Base-by-base conservation (phyloP, 2,329 filamentous ascomycete genomes). In the Aspergillus ruber region DNA sequence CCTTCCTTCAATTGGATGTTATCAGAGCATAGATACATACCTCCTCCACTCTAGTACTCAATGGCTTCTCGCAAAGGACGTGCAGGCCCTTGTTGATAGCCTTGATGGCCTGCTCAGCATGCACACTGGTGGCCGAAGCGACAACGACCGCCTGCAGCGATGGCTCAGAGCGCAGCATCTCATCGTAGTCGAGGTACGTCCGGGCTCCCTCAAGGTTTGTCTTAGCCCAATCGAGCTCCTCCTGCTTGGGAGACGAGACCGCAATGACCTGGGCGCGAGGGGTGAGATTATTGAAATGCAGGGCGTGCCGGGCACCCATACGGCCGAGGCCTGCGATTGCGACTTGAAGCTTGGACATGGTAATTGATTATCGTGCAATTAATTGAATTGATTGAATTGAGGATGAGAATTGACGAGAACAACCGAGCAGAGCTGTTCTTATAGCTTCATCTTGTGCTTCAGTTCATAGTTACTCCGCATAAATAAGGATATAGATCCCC, bases 81-180 rank as follows among this genome's bases (percentile, higher is more conserved):
- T 81, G 77, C 54, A 75, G 70, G 29, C 74, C 71, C 8, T 67
- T 67, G 32, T 76, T 64, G 47, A 81, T 79, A 7, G 77, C 77
- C 54, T 75, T 73, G 62, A 79, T 77, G 0, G 76, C 71, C 53
- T 81, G 74, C 50, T 79, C 71, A 0, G 77, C 77, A 53, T 81
- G 78, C 23, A 75, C 73, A 0, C 72, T 74, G 2, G 78, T 81
- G 12, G 74, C 74, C 6, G 74, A 75, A 1, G 75, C 73, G 33
- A 81, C 69, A 33, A 77, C 72, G 3, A 81, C 76, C 1, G 78
- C 78, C 54, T 79, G 71, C 3, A 80, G 62, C 10, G 74, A 75
- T 40, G 71, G 65, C 51, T 79, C 74, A n/a, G 33, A 35, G 57
- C 71, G 68, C 44, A 81, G 66, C 76, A 82, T 78, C 53, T 75